These are phyloP conservation scores for Fusarium sororula DNA, from an alignment of 2,329 filamentous ascomycete species.

Conservation along the genomic window DNA sequence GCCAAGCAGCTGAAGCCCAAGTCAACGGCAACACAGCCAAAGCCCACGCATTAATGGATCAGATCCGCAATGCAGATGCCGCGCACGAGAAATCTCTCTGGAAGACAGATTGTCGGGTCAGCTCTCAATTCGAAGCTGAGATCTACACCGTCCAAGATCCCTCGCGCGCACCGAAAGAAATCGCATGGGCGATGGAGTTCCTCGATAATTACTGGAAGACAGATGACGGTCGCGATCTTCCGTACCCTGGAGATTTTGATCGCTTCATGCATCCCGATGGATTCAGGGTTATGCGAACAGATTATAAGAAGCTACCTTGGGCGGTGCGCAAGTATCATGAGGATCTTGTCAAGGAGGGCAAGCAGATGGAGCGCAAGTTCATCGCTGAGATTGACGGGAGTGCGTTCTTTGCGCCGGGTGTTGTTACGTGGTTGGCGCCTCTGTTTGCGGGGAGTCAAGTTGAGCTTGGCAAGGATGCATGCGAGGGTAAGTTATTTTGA, in stretches of 20 bases:
- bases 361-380: slow-evolving; percentile 18
- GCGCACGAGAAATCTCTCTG: not conserved
- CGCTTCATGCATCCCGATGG: slow-evolving; percentile 22
- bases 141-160: slow-evolving; percentile 16
- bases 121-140: slow-evolving; percentile 9
- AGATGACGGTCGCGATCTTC: slow-evolving; percentile 16
- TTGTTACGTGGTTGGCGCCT: slow-evolving; percentile 21
- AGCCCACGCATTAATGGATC: not conserved
- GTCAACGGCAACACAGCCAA: slow-evolving; percentile 1
- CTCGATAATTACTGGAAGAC: slow-evolving; percentile 27
- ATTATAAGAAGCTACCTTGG: slow-evolving; percentile 24
- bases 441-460: slow-evolving; percentile 21
- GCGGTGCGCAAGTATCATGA: slow-evolving; percentile 24
- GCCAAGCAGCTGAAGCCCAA: not conserved
- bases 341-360: slow-evolving; percentile 9
- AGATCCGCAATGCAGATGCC: not conserved
- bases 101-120: slow-evolving; percentile 15
- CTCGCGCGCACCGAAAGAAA: not conserved
- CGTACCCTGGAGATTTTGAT: slow-evolving; percentile 24
- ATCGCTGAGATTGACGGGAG: slow-evolving; percentile 22
- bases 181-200: slow-evolving; percentile 21
- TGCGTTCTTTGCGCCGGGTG: slow-evolving; percentile 28
- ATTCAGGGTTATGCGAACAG: slow-evolving; percentile 13
- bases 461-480: slow-evolving; percentile 9
- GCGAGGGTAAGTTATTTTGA: not conserved